Conservation (phyloP, 2,329 filamentous ascomycete species). For the Malbranchea cinnamomea region DNA sequence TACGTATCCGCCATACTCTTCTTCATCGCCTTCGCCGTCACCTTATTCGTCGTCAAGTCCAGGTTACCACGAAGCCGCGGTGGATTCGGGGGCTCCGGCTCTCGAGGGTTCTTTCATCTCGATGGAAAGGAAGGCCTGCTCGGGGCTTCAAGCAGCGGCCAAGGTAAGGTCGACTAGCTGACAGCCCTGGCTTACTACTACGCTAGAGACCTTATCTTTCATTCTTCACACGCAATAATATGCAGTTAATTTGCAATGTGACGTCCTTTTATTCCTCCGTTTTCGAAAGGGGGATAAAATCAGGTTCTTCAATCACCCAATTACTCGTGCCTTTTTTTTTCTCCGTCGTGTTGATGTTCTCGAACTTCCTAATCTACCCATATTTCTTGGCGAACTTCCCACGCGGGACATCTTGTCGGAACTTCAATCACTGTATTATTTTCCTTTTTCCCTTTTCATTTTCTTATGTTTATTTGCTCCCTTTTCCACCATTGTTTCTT, state of each 20-base stretch:
- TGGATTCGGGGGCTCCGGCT: slow-evolving; percentile 21
- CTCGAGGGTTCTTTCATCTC: slow-evolving; percentile 31
- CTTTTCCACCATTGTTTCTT: not conserved
- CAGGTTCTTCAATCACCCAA: not conserved
- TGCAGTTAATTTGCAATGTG: no score
- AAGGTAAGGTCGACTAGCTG: slow-evolving; percentile 33
- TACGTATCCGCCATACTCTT: slow-evolving; percentile 28
- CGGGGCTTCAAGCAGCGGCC: slow-evolving; percentile 22
- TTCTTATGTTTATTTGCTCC: not conserved
- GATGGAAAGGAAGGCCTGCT: slow-evolving; percentile 35
- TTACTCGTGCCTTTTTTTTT: not conserved
- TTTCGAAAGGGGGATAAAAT: no score
- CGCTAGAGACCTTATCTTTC: no score
- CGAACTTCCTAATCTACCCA: not conserved
- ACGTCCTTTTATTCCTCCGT: no score
- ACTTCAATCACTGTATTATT: not conserved
- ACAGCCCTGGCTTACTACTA: not conserved
- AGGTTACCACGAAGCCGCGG: slow-evolving; percentile 17
- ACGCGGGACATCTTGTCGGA: not conserved
- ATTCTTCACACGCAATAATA: no score
- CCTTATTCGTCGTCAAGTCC: slow-evolving; percentile 20
- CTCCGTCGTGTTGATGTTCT: not conserved
- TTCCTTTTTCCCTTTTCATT: no score
- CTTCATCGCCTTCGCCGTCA: slow-evolving; percentile 20
- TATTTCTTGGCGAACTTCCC: not conserved